Percentiles rank a stretch among this genome's conserved stretches.
phyloP scores from a whole-genome alignment of 2,329 filamentous ascomycete genomes.

The Diaporthe aspalathi region DNA sequence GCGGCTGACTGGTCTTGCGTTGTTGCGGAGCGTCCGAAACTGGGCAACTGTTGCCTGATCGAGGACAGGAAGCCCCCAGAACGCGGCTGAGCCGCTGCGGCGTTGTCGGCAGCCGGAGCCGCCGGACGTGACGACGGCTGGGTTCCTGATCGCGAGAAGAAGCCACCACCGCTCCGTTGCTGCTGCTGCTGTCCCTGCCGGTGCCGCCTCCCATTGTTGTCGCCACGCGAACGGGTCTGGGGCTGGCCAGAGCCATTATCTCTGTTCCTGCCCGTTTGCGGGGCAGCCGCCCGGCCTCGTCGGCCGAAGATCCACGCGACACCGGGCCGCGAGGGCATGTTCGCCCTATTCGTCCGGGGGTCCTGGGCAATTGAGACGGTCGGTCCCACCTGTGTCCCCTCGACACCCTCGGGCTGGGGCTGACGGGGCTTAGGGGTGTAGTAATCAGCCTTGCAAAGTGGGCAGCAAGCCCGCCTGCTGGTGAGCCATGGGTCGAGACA shows the following conservation, averaged over 20 bases:
- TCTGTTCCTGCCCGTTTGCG: constrained; percentile 27
- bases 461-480: constrained; percentile 92
- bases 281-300: constrained; percentile 39
- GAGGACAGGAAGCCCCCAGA: constrained; percentile 37
- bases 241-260: constrained; percentile 14
- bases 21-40: constrained; percentile 26
- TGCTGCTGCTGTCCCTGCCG: constrained; percentile 22
- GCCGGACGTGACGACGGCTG: constrained; percentile 8
- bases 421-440: constrained; percentile 92
- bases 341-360: constrained; percentile 55
- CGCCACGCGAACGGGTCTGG: constrained; percentile 3
- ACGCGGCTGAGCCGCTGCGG: not conserved
- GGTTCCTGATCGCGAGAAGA: constrained; percentile 42
- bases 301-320: constrained; percentile 54
- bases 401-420: constrained; percentile 54
- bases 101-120: not conserved
- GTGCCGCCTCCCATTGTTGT: constrained; percentile 6
- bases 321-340: constrained; percentile 57
- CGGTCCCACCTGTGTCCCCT: constrained; percentile 49
- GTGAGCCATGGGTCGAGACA: constrained; percentile 98
- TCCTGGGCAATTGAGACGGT: constrained; percentile 44
- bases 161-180: constrained; percentile 36
- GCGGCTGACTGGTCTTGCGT: constrained; percentile 44
- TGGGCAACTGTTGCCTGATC: constrained; percentile 33
- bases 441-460: constrained; percentile 97